A percentile compares a stretch with the other conserved stretches of the same genome.
These are phyloP conservation scores for Lineolata rhizophorae DNA, from an alignment of 495 filamentous ascomycete genomes.

Conservation along the genomic window DNA sequence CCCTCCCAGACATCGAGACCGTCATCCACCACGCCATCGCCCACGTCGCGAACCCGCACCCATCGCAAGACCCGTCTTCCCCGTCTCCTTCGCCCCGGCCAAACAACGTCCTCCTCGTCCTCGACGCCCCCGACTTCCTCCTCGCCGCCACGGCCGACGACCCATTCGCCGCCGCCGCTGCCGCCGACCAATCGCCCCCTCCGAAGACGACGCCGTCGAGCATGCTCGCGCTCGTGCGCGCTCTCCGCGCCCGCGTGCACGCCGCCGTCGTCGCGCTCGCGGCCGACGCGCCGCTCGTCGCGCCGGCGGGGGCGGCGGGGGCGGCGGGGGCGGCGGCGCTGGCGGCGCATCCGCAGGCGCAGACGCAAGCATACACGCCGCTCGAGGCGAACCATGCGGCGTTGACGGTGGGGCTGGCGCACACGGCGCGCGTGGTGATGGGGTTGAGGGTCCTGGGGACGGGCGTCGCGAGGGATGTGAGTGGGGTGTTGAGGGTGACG, in stretches of 20 bases:
- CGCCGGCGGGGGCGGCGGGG: slow-evolving; percentile 7
- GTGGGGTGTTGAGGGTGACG: slow-evolving; percentile 65
- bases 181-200: slow-evolving; percentile 6
- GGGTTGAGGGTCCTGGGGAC: slow-evolving; percentile 59
- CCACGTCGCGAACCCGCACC: slow-evolving; percentile 2
- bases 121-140: slow-evolving; percentile 30
- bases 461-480: slow-evolving; percentile 72
- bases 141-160: slow-evolving; percentile 22
- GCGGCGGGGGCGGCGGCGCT: slow-evolving; percentile 8
- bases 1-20: slow-evolving; percentile 3
- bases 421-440: slow-evolving; percentile 46
- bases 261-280: slow-evolving; percentile 42
- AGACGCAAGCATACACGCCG: slow-evolving; percentile 33
- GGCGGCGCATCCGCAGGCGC: slow-evolving; percentile 9
- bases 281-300: slow-evolving; percentile 32
- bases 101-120: slow-evolving; percentile 17
- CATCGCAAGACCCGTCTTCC: background rate
- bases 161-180: slow-evolving; percentile 16
- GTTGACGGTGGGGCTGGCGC: slow-evolving; percentile 46
- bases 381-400: slow-evolving; percentile 48
- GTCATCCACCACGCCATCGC: slow-evolving; percentile 5
- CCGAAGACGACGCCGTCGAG: background rate
- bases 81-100: background rate
- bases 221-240: slow-evolving; percentile 23
- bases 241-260: slow-evolving; percentile 23